A percentile compares a stretch with the other conserved stretches of the same genome.
Evolutionary conservation across 2,329 filamentous ascomycete species (phyloP).

Genomic region (Aspergillus phoenicis): DNA sequence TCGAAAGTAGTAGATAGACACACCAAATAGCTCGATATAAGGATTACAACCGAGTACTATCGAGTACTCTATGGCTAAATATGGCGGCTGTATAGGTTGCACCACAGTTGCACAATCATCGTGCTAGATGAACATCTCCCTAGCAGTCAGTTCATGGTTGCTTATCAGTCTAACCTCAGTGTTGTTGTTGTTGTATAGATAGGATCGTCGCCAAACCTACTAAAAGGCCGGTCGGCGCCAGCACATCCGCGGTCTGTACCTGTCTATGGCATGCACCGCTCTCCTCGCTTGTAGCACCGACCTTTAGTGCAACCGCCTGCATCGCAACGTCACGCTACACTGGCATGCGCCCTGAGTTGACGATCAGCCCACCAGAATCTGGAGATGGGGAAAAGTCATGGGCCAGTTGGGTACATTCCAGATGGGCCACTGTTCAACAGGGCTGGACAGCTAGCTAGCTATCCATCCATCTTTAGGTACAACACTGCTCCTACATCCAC

Average conservation of each 20-base stretch:
- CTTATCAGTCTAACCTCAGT: neutral
- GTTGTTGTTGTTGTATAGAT: neutral
- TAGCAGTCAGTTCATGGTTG: neutral
- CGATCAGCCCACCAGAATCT: conserved; percentile 11
- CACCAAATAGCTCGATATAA: neutral
- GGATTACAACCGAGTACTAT: too few species aligned
- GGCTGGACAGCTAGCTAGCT: neutral
- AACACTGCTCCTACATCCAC: neutral
- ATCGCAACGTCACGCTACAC: conserved; percentile 10
- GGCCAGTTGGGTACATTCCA: neutral
- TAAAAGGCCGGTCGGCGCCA: neutral
- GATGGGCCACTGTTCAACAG: conserved; percentile 1
- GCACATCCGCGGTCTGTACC: conserved; percentile 4
- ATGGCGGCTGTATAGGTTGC: neutral
- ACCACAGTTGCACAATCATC: neutral
- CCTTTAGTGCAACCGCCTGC: conserved; percentile 4
- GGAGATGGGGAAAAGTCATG: neutral
- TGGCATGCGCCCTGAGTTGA: neutral
- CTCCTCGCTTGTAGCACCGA: neutral
- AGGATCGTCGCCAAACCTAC: neutral
- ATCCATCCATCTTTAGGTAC: neutral
- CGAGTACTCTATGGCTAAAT: neutral
- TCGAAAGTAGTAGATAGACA: too few species aligned
- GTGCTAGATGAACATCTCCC: neutral
- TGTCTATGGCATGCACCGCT: conserved; percentile 2